Evolutionary conservation across 78 protist species (phyloP).

Genomic region (Dictyostelium intermedium): DNA sequence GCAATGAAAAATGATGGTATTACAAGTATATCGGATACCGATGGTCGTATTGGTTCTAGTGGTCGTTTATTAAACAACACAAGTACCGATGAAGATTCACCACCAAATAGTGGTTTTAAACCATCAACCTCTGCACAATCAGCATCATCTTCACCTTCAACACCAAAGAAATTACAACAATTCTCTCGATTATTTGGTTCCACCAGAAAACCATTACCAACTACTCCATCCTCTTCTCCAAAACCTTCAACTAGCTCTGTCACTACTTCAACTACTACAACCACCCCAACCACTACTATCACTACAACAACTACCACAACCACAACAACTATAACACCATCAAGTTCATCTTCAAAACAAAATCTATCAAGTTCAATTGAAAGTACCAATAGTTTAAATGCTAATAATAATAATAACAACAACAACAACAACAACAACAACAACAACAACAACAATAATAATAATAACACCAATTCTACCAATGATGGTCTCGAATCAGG

Average conservation of each 20-base stretch:
- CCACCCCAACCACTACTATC: neutral
- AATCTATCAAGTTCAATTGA: neutral
- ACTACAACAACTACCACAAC: neutral
- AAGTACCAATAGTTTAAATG: conserved; percentile 1
- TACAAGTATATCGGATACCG: neutral
- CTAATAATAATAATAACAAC: neutral
- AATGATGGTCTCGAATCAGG: neutral
- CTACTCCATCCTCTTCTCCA: neutral
- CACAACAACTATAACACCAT: neutral
- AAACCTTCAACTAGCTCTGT: neutral
- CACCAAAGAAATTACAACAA: neutral
- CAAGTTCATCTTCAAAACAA: neutral
- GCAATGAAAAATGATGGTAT: neutral
- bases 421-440: no score
- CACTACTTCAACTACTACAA: neutral
- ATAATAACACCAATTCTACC: neutral
- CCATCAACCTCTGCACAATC: neutral
- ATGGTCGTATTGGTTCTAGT: neutral
- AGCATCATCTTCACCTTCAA: neutral
- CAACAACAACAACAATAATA: no score
- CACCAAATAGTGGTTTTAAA: conserved; percentile 10
- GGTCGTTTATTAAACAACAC: neutral
- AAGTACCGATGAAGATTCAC: neutral
- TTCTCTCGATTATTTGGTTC: neutral
- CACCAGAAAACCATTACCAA: neutral